Evolutionary conservation across 176 grass and related monocot species (phyloP), one percentile per base, ranked within the genome.

Genomic region (Neostapfia colusana): DNA sequence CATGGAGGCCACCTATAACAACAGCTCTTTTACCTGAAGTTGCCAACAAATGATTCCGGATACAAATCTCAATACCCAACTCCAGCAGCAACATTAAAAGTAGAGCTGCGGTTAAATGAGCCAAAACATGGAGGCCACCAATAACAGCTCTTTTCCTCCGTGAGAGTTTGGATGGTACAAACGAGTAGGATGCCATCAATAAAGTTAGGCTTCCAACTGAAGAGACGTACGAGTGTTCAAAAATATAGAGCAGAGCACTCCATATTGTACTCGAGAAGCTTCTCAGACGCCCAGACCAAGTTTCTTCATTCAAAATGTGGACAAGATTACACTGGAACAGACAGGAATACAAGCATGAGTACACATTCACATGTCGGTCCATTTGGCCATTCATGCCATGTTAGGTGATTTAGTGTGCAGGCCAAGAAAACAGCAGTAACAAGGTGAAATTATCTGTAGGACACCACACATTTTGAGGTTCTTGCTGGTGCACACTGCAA

Each of bases 11-110:
- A n/a, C n/a, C n/a, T n/a, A n/a, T n/a, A n/a, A n/a, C n/a, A n/a
- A n/a, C n/a, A n/a, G n/a, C n/a, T n/a, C n/a, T n/a, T n/a, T n/a
- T n/a, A n/a, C 95, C 94, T 97, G 95, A 93, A 86, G 95, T 98
- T 15, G 89, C 91, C 72, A 98, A 82, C 34, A 98, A 70, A 82
- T 87, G 87, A 90, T 98, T 92, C 48, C 91, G 88, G n/a, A 94
- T 89, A 84, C 95, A 98, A 66, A 98, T 81, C 86, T 98, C 95
- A 81, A 98, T 98, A 63, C 84, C 89, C 82, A 98, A 80, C 79
- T 94, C 91, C 74, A 98, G 88, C 67, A 98, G 89, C 85, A 98
- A 76, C 95, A 94, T 98, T 73, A 98, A 71, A 88, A 97, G 69
- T 67, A 97, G 84, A 35, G 95, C 91, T 73, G 91, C 86, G 74